Evolutionary conservation across 2,329 filamentous ascomycete genomes (phyloP).

Genomic region (Neopestalotiopsis rosae): DNA sequence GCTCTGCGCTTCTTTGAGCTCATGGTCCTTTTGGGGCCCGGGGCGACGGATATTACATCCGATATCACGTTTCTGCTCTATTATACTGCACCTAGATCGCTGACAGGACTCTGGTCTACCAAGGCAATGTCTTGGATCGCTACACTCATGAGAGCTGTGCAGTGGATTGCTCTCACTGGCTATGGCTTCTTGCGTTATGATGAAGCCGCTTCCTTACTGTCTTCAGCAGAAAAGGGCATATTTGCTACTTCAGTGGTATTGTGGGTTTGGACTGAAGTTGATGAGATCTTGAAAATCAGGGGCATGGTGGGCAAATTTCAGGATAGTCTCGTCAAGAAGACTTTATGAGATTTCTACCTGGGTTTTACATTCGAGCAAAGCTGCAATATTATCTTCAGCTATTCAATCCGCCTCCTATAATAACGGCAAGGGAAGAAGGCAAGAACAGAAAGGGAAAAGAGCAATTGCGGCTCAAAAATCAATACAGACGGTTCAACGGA

Average conservation of each 20-base stretch:
- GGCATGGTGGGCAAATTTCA: slow-evolving; percentile 13
- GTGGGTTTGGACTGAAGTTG: slow-evolving; percentile 12
- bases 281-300: slow-evolving; percentile 12
- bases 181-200: neutral
- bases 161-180: slow-evolving; percentile 2
- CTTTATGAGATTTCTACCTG: neutral
- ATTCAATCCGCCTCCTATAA: too few relatives aligned
- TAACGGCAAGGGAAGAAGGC: too few relatives aligned
- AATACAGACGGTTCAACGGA: too few relatives aligned
- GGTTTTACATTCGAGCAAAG: neutral
- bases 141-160: neutral
- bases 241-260: slow-evolving; percentile 1
- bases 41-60: slow-evolving; percentile 9
- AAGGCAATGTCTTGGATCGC: slow-evolving; percentile 8
- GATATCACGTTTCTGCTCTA: slow-evolving; percentile 12
- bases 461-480: too few relatives aligned
- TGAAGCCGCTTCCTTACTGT: neutral
- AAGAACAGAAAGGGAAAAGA: too few relatives aligned
- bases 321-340: neutral
- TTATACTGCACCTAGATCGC: slow-evolving; percentile 6
- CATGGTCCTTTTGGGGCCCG: slow-evolving; percentile 10
- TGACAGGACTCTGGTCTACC: neutral
- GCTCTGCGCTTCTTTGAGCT: slow-evolving; percentile 11
- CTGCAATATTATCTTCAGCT: too few relatives aligned
- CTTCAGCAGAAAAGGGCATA: neutral